Percentiles rank a stretch among this genome's conserved stretches.
phyloP scores from a whole-genome alignment of 257 asterid genomes.

The Plantago elongata region DNA sequence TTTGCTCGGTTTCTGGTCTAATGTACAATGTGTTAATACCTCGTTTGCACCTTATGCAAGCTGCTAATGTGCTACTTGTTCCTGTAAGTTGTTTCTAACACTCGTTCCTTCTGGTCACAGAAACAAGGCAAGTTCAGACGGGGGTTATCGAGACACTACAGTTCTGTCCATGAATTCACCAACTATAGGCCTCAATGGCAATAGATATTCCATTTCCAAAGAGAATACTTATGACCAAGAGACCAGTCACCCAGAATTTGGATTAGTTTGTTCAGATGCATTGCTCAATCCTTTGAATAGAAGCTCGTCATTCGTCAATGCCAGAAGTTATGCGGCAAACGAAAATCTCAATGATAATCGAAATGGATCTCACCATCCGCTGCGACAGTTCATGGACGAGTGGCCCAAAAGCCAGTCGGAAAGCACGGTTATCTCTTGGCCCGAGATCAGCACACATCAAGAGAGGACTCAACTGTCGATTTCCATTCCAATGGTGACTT shows the following conservation, averaged over 20 bases:
- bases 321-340: slow-evolving; percentile 23
- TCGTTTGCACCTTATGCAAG: not conserved
- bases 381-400: slow-evolving; percentile 14
- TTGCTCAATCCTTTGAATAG: slow-evolving; percentile 68
- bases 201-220: slow-evolving; percentile 20
- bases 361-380: slow-evolving; percentile 1
- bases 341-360: slow-evolving; percentile 13
- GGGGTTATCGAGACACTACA: slow-evolving; percentile 27
- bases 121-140: slow-evolving; percentile 34
- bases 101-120: slow-evolving; percentile 22
- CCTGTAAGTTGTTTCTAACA: not conserved
- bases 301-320: slow-evolving; percentile 38
- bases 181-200: not conserved
- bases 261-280: slow-evolving; percentile 70
- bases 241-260: slow-evolving; percentile 42
- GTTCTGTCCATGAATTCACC: slow-evolving; percentile 15
- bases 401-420: slow-evolving; percentile 13
- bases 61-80: not conserved
- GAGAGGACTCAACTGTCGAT: slow-evolving; percentile 8
- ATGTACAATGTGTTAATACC: too few species aligned
- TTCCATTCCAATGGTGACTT: slow-evolving; percentile 11
- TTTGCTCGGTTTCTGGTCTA: too few species aligned
- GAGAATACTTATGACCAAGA: slow-evolving; percentile 29
- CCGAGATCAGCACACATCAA: not conserved
- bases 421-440: slow-evolving; percentile 6